Percentiles rank a stretch among this genome's conserved stretches.
phyloP scores from a whole-genome alignment of 345 rosid genomes.

The Acer yangbiense region DNA sequence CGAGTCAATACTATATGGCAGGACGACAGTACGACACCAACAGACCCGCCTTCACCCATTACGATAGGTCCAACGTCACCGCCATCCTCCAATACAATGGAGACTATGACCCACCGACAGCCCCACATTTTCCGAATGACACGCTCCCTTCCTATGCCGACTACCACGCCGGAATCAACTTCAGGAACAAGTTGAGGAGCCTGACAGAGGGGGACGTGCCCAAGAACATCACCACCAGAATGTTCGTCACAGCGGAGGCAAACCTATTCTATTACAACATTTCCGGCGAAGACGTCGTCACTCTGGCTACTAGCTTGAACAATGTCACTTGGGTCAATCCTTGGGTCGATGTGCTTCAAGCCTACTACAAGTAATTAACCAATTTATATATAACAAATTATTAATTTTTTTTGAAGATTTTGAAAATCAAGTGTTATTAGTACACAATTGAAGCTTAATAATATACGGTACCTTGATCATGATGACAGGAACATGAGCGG shows the following conservation, averaged over 20 bases:
- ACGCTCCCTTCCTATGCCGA: conserved; percentile 9
- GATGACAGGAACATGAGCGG: conserved; percentile 17
- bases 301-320: conserved; percentile 26
- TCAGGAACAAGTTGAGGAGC: conserved; percentile 23
- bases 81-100: conserved; percentile 23
- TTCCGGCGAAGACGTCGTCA: not conserved
- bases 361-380: conserved; percentile 27
- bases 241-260: conserved; percentile 17
- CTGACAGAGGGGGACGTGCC: conserved; percentile 26
- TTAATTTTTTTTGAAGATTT: too few relatives aligned
- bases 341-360: conserved; percentile 14
- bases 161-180: not conserved
- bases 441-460: too few relatives aligned
- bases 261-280: not conserved
- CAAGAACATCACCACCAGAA: conserved; percentile 24
- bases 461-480: too few relatives aligned
- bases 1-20: conserved; percentile 22
- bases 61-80: conserved; percentile 18
- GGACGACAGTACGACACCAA: conserved; percentile 4
- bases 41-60: not conserved
- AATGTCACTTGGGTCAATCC: conserved; percentile 31
- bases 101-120: not conserved
- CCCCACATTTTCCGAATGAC: conserved; percentile 2
- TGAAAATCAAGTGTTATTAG: too few relatives aligned
- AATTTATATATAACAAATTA: too few relatives aligned